Percentiles rank a stretch among this genome's conserved stretches.
Evolutionary conservation across 768 basidiomycete species (phyloP).

Genomic region (Boletus speciosus): DNA sequence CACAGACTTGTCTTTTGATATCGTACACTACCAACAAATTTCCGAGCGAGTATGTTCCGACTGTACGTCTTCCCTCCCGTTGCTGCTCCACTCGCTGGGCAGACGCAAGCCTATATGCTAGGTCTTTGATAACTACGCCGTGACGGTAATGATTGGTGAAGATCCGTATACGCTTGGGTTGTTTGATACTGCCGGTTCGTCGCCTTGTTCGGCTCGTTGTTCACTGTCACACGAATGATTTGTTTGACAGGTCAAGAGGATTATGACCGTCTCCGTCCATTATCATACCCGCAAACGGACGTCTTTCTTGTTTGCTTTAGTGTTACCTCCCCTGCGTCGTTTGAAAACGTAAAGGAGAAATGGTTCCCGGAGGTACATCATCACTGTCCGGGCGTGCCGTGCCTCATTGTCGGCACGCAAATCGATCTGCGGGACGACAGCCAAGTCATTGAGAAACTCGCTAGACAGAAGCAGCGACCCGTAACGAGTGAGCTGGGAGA

Average conservation of each 20-base stretch:
- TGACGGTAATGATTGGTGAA: slow-evolving; percentile 99
- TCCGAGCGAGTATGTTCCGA: slow-evolving; percentile 98
- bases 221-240: slow-evolving; percentile 6
- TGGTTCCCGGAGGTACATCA: slow-evolving; percentile 99
- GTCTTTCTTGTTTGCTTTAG: slow-evolving; percentile 99
- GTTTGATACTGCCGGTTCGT: slow-evolving; percentile 97
- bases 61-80: slow-evolving; percentile 52
- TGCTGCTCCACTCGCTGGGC: slow-evolving; percentile 6
- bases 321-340: slow-evolving; percentile 96
- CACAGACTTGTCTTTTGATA: slow-evolving; percentile 90
- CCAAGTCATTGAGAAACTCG: slow-evolving; percentile 91
- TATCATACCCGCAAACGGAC: slow-evolving; percentile 99
- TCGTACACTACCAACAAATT: slow-evolving; percentile 98
- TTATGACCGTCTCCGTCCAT: slow-evolving; percentile 97
- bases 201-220: not conserved
- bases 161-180: slow-evolving; percentile 98
- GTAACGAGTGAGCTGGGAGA: slow-evolving; percentile 87
- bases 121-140: slow-evolving; percentile 98
- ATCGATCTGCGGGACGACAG: slow-evolving; percentile 93
- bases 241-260: slow-evolving; percentile 86
- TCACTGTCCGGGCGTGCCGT: slow-evolving; percentile 98
- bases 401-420: slow-evolving; percentile 98
- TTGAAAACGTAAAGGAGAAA: slow-evolving; percentile 99
- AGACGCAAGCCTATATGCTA: slow-evolving; percentile 33
- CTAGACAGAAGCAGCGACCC: slow-evolving; percentile 94